Conservation (phyloP, 805 yeast genomes). For the Metschnikowia lachancei region DNA sequence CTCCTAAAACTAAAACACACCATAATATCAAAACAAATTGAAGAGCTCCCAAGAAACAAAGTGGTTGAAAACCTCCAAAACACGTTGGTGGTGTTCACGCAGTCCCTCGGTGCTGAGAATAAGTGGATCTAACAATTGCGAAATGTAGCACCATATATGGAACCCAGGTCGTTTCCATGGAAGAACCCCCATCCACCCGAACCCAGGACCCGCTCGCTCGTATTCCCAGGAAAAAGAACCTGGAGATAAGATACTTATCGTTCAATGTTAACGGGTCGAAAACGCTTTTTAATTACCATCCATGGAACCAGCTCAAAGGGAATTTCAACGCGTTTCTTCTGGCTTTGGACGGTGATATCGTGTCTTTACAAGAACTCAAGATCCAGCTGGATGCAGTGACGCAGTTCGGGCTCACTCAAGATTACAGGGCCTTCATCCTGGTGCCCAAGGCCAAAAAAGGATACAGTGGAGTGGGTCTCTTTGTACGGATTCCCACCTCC, state of each 20-base stretch:
- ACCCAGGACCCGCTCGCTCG: constrained; percentile 13
- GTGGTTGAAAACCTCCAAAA: neutral
- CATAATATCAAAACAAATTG: no score
- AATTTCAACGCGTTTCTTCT: constrained; percentile 47
- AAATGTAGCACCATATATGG: neutral
- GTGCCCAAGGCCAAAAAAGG: constrained; percentile 72
- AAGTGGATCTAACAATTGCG: neutral
- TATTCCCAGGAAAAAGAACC: constrained; percentile 12
- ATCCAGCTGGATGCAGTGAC: constrained; percentile 33
- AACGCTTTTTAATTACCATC: constrained; percentile 76
- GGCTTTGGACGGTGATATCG: constrained; percentile 63
- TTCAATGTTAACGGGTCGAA: constrained; percentile 86
- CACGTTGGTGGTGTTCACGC: neutral
- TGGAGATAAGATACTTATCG: constrained; percentile 49
- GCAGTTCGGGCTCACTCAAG: constrained; percentile 48
- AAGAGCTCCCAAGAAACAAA: no score
- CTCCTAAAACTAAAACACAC: no score
- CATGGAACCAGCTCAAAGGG: constrained; percentile 61
- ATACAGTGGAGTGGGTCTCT: constrained; percentile 89
- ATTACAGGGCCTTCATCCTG: constrained; percentile 64
- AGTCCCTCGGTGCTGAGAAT: neutral
- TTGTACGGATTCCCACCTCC: constrained; percentile 52
- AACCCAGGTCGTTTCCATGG: neutral
- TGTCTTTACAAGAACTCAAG: constrained; percentile 88
- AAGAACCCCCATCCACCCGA: neutral